phyloP scores from a whole-genome alignment of 176 grass and related monocot species.

The Cenchrus americanus region DNA sequence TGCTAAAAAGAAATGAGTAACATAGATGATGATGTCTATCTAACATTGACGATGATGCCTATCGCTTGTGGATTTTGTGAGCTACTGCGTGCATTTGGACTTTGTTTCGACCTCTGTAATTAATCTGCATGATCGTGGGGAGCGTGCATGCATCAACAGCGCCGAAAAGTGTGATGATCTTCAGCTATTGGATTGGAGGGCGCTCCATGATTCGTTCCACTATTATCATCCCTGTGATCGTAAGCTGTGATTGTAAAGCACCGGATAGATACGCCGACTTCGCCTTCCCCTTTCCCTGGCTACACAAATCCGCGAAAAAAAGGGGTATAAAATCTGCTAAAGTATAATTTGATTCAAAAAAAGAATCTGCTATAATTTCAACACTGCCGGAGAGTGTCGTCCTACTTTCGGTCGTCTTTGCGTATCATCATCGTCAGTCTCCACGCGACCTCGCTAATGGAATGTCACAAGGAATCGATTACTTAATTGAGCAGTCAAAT shows the following conservation, averaged over 20 bases:
- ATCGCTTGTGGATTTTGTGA: neutral
- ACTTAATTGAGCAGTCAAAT: no score
- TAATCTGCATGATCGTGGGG: neutral
- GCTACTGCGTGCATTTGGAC: neutral
- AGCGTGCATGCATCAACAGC: neutral
- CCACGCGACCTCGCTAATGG: no score
- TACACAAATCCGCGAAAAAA: neutral
- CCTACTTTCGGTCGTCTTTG: no score
- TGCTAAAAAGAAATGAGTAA: neutral
- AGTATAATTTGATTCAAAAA: no score
- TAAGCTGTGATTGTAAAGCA: no score
- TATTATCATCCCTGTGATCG: neutral
- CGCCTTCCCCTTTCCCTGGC: neutral
- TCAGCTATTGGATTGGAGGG: neutral
- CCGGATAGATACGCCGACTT: neutral
- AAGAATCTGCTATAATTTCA: no score
- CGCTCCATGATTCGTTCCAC: neutral
- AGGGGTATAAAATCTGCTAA: neutral
- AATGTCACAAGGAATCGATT: no score
- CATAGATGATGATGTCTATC: neutral
- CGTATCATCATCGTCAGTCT: no score
- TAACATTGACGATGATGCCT: neutral
- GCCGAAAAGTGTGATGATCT: neutral
- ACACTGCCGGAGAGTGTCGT: no score
- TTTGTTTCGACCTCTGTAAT: neutral